Conservation (phyloP, 352 stramenopile genomes). For the Phytophthora lateralis region DNA sequence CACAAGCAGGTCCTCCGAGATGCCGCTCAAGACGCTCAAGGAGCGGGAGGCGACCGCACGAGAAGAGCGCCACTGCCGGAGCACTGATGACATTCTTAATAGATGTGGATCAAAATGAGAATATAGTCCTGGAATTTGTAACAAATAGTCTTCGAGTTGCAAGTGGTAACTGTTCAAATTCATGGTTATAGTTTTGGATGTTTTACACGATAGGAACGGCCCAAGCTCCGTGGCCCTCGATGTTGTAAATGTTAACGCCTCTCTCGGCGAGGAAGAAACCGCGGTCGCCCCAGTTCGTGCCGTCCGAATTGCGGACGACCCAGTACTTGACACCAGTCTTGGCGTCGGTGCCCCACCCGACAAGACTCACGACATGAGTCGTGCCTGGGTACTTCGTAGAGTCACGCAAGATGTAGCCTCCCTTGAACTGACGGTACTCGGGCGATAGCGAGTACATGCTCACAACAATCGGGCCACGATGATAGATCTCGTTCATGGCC, state of each 20-base stretch:
- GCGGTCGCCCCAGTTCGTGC: slow-evolving; percentile 75
- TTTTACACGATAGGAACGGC: slow-evolving; percentile 54
- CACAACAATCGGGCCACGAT: slow-evolving; percentile 93
- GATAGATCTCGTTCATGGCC: slow-evolving; percentile 96
- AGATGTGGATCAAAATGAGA: slow-evolving; percentile 9
- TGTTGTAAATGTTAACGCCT: slow-evolving; percentile 80
- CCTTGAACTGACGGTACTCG: slow-evolving; percentile 89
- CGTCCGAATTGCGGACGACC: slow-evolving; percentile 95
- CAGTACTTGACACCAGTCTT: slow-evolving; percentile 92
- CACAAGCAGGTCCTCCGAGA: slow-evolving; percentile 83
- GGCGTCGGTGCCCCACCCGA: slow-evolving; percentile 93
- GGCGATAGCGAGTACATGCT: slow-evolving; percentile 87
- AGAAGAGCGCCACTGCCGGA: slow-evolving; percentile 10
- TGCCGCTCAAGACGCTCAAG: slow-evolving; percentile 69
- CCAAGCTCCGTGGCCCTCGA: slow-evolving; percentile 76
- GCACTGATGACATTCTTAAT: slow-evolving; percentile 8
- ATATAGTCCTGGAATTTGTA: slow-evolving; percentile 17
- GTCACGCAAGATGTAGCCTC: slow-evolving; percentile 91
- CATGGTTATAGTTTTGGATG: too few species aligned
- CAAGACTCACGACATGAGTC: slow-evolving; percentile 93
- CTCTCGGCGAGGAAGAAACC: slow-evolving; percentile 78
- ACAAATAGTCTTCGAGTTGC: slow-evolving; percentile 13
- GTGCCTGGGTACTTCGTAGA: slow-evolving; percentile 77
- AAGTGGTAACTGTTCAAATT: too few species aligned
- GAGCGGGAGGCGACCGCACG: slow-evolving; percentile 19